phyloP scores from a whole-genome alignment of 257 asterid genomes.

The Nicotiana attenuata region DNA sequence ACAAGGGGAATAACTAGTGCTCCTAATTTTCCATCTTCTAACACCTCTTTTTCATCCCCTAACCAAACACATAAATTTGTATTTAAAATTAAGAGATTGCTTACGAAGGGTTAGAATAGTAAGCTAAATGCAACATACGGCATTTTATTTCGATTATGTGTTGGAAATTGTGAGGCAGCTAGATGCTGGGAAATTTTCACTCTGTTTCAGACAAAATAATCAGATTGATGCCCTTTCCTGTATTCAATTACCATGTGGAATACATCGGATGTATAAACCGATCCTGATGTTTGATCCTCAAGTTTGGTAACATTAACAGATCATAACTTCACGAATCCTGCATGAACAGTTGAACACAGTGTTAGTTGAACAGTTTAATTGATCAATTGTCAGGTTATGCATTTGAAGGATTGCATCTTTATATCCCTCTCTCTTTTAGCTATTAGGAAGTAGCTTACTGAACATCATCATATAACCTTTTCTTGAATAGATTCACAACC shows the following conservation, averaged over 20 bases:
- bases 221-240: neutral
- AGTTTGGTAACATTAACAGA: neutral
- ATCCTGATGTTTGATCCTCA: neutral
- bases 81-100: neutral
- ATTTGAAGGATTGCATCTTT: slow-evolving; percentile 1
- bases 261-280: neutral
- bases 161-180: neutral
- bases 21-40: neutral
- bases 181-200: neutral
- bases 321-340: neutral
- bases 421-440: neutral
- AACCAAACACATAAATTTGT: neutral
- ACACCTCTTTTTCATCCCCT: no score
- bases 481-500: neutral
- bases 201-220: neutral
- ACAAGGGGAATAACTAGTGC: neutral
- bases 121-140: neutral
- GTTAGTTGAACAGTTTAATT: neutral
- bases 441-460: neutral
- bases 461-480: neutral
- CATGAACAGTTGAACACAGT: neutral
- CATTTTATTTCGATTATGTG: neutral
- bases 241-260: neutral
- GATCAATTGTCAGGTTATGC: neutral
- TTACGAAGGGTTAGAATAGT: neutral